Base-by-base conservation (phyloP, 805 yeast species). In the Yamadazyma ubonensis region DNA sequence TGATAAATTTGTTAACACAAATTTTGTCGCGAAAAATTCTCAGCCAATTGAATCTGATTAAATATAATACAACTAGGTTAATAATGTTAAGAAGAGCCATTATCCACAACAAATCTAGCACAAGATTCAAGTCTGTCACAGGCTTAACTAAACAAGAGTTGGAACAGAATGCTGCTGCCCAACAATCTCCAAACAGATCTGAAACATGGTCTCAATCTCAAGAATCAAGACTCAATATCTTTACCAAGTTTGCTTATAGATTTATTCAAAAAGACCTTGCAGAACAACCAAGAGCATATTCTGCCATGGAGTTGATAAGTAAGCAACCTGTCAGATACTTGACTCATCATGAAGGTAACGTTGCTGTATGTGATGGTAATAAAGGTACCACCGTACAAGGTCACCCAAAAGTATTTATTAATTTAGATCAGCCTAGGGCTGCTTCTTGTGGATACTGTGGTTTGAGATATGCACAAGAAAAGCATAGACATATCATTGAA, bases 351-450 rank as follows among this genome's bases (percentile, higher is more conserved):
- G 74, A 68, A 22, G 69, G 67, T 14, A 73, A 79, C 52, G 61
- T 79, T 38, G 96, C 96, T 1, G 91, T 83, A 12, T 87, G 96
- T 59, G 86, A 84, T 53, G 96, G 96, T 28, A 81, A 84, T 50
- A 79, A 72, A 51, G 85, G 84, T 8, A 70, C 67, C 43, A 69
- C 72, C 15, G 79, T 77, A 53, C 85, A 79, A 52, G 96, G 96
- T 14, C 96, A 86, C 59, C 96, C 96, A 31, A 83, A 82, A 59
- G 78, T 86, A 16, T 86, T 65, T 59, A 86, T 86, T 62, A 86
- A 86, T 61, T 73, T 87, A 56, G 95, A 86, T 59, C 80, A 78
- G 57, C 83, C 87, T 29, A 78, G 79, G 45, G 73, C 85, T 10
- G 76, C 79, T 37, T 70, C 84, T 14, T 86, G 96, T 66, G 87